Conservation (phyloP, 192 early-diverging fungal species). For the Gaertneriomyces sp. region DNA sequence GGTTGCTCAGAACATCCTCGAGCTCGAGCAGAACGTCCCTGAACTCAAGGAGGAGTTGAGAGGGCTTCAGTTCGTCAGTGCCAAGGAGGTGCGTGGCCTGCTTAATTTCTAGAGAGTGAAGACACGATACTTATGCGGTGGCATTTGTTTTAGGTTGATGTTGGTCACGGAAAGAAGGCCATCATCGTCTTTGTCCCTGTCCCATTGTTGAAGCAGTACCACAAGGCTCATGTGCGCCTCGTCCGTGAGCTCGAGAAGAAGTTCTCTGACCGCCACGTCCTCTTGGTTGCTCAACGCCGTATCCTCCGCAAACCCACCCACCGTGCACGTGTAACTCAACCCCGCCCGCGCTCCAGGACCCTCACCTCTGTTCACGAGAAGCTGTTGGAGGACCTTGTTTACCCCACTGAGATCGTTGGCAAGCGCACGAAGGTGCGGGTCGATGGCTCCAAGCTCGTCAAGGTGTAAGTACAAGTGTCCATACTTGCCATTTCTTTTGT, state of each 20-base stretch:
- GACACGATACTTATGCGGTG: background rate
- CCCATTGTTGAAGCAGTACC: conserved; percentile 87
- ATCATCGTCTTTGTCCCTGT: conserved; percentile 97
- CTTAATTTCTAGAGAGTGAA: no score
- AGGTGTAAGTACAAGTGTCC: conserved; percentile 64
- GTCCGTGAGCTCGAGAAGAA: conserved; percentile 99
- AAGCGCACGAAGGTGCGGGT: conserved; percentile 96
- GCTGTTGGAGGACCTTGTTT: conserved; percentile 95
- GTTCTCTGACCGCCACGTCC: conserved; percentile 98
- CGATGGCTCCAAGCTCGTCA: conserved; percentile 91
- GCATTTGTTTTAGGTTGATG: conserved; percentile 64
- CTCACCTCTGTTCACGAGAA: conserved; percentile 95
- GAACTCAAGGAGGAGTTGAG: conserved; percentile 97
- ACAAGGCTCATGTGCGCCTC: conserved; percentile 93
- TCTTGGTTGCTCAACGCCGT: conserved; percentile 90
- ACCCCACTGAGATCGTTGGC: conserved; percentile 98
- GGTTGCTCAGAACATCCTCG: conserved; percentile 93
- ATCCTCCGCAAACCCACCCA: conserved; percentile 92
- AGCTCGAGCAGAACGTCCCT: conserved; percentile 91
- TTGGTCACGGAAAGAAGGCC: conserved; percentile 93
- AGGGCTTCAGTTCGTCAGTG: conserved; percentile 88
- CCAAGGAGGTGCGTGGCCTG: conserved; percentile 75
- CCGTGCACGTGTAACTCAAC: conserved; percentile 84
- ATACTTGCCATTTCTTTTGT: no score
- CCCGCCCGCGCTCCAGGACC: conserved; percentile 93